Evolutionary conservation across 106 monocot species (phyloP), one percentile per base, ranked within the genome.

Genomic region (Phalaenopsis equestris): DNA sequence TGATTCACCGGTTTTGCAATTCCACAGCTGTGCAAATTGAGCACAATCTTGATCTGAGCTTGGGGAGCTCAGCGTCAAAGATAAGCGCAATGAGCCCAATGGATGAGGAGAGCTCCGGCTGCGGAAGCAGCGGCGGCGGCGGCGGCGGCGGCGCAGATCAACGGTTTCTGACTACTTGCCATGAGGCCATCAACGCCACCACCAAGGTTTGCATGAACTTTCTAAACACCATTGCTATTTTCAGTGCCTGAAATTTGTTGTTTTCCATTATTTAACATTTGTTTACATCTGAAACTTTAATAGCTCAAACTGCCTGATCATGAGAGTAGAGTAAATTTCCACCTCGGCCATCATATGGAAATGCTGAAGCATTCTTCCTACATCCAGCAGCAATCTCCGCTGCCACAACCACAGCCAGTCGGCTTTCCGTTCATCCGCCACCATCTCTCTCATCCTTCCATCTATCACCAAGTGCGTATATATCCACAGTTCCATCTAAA

Each of bases 41-140:
- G 17, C 86, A 87, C 61, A 80, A 89, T 83, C 93, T 93, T 7
- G 89, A 93, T 41, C 86, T 93, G 48, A 91, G 93, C 58, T 78
- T 91, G 79, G 90, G 93, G 55, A 87, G 81, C 76, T 83, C 89
- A 11, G 79, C 80, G 23, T 81, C 87, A n/a, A 87, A 87, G 52
- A 74, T 80, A 64, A 83, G 56, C 24, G 76, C 21, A 30, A 15
- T 58, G 0, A 86, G 86, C 17, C 41, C 5, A 0, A 41, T 73
- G 78, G 85, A 87, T 39, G 86, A 86, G 11, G 81, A 83, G 47
- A 81, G 76, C 42, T 81, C 84, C 6, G 55, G 74, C 3, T 78
- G 56, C 12, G 75, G 67, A 30, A 10, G 41, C 52, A 38, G 56
- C 4, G 77, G 74, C 3, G 77, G 56, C 12, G 75, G 67, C 17